Conservation (phyloP, 495 filamentous ascomycete genomes). For the Aspergillus conjunctus region DNA sequence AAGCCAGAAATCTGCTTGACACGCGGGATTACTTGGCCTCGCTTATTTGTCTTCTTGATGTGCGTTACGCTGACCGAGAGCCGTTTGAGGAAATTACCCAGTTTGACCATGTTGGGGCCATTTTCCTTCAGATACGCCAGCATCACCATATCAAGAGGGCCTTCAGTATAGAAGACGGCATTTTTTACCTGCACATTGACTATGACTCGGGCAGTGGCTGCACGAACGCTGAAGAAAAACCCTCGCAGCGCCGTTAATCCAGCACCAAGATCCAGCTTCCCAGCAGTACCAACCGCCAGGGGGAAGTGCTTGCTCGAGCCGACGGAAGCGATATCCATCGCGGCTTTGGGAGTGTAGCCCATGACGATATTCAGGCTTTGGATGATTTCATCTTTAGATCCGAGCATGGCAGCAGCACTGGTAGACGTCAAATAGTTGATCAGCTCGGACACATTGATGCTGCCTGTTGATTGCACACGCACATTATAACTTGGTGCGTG, state of each 20-base stretch:
- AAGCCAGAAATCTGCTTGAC: slow-evolving; percentile 50
- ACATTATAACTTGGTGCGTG: background rate
- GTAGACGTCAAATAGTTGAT: slow-evolving; percentile 56
- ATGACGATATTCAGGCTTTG: slow-evolving; percentile 58
- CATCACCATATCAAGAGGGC: slow-evolving; percentile 32
- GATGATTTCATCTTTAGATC: slow-evolving; percentile 40
- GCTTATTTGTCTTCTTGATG: slow-evolving; percentile 36
- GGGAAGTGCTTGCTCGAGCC: slow-evolving; percentile 43
- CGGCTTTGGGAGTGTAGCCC: slow-evolving; percentile 40
- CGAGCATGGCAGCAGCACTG: slow-evolving; percentile 37
- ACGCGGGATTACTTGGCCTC: slow-evolving; percentile 33
- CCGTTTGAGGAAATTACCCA: slow-evolving; percentile 50
- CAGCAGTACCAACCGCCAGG: slow-evolving; percentile 25
- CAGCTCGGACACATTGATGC: slow-evolving; percentile 32
- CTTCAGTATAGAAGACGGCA: slow-evolving; percentile 38
- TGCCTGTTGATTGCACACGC: background rate
- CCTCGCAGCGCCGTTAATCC: slow-evolving; percentile 59
- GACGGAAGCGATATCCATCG: slow-evolving; percentile 30
- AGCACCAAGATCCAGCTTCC: slow-evolving; percentile 34
- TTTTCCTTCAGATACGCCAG: slow-evolving; percentile 15
- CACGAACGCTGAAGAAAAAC: slow-evolving; percentile 67
- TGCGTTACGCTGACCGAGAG: slow-evolving; percentile 44
- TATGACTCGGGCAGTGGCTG: slow-evolving; percentile 62
- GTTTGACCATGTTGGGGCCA: slow-evolving; percentile 20
- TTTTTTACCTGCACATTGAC: slow-evolving; percentile 59